A percentile compares a stretch with the other conserved stretches of the same genome.
Conservation (phyloP, 441 rosid genomes). For the Populus tomentosa region DNA sequence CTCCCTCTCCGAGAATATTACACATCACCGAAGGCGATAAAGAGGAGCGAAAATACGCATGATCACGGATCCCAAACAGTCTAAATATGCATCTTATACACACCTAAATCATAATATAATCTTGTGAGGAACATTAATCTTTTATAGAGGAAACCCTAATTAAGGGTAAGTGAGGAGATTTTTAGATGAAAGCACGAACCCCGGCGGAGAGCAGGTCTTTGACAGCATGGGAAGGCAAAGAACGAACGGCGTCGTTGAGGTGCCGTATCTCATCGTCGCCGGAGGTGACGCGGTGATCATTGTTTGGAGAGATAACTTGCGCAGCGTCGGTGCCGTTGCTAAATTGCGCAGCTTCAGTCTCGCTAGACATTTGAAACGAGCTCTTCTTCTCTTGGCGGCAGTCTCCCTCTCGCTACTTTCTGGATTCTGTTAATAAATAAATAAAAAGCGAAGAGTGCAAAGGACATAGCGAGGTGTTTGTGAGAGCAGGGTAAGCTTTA, state of each 20-base stretch:
- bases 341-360: constrained; percentile 8
- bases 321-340: constrained; percentile 1
- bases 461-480: not conserved
- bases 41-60: constrained; percentile 27
- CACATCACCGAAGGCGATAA: constrained; percentile 16
- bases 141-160: not conserved
- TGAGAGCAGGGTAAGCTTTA: too few relatives aligned
- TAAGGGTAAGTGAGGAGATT: not conserved
- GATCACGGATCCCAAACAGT: constrained; percentile 44
- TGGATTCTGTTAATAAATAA: not conserved
- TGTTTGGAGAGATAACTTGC: constrained; percentile 9
- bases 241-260: constrained; percentile 39
- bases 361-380: constrained; percentile 36
- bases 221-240: constrained; percentile 54
- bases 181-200: constrained; percentile 30
- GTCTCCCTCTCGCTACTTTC: constrained; percentile 1
- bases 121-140: not conserved
- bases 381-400: constrained; percentile 6
- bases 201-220: constrained; percentile 54
- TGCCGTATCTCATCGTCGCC: constrained; percentile 24
- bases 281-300: constrained; percentile 2
- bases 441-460: not conserved
- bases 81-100: constrained; percentile 76
- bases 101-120: constrained; percentile 34
- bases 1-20: constrained; percentile 11